Evolutionary conservation across 2,329 filamentous ascomycete species (phyloP), one percentile per base, ranked within the genome.

Genomic region (Monilinia fructigena): DNA sequence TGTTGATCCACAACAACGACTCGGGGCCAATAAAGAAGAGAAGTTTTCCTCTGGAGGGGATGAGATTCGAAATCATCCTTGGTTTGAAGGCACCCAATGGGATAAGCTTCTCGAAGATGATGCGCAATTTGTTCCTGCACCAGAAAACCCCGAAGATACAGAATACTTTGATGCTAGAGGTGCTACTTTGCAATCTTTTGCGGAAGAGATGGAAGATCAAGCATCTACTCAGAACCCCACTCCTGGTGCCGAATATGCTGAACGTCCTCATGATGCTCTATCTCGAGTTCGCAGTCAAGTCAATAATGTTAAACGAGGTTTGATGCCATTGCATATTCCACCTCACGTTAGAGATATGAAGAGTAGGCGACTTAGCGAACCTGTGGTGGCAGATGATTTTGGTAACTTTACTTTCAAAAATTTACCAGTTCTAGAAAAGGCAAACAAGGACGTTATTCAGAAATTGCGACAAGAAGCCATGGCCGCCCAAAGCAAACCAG

Each of bases 351-450:
- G 95, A 55, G 96, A 99, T 77, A 85, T 90, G 63, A 92, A 96
- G 75, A 93, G 87, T 72, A 86, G 95, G 70, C 85, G 95, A 72
- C 82, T 98, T 50, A 98, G 94, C 77, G 95, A 99, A 77, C 95
- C 95, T 1, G 88, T 94, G 20, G 85, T 87, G 42, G 85, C 89
- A 0, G 95, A 99, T 77, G 96, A 99, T 76, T 99, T 99, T 81
- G 95, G 95, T 42, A 93, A 87, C 69, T 99, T 99, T 78, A 87
- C 92, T 50, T 99, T 97, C 83, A 99, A 99, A 80, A 99, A 99
- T 73, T 80, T 99, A 59, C 93, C 94, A 0, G 94, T 98, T 26
- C 83, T 99, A 23, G 95, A 98, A 74, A 98, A 97, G 78, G 95
- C 95, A 65, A 99, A 99, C 79, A 99, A 99, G 76, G 95, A 99